A percentile compares a stretch with the other conserved stretches of the same genome.
These are phyloP conservation scores for Remersonia thermophila DNA, from an alignment of 2,329 filamentous ascomycete species.

Conservation along the genomic window DNA sequence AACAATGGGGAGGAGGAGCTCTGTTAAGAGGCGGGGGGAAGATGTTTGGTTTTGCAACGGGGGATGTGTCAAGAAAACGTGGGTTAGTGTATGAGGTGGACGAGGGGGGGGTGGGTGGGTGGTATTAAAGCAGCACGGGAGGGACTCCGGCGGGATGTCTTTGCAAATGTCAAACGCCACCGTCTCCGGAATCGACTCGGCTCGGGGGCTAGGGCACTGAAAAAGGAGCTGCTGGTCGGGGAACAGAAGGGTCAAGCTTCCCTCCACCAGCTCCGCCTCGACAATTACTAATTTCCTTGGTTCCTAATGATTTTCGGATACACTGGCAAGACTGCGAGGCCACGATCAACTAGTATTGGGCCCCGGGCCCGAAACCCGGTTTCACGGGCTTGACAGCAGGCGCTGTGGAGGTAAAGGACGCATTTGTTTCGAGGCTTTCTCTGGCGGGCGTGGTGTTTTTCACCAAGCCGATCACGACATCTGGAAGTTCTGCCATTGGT, in stretches of 20 bases:
- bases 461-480: conserved; percentile 18
- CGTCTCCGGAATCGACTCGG: conserved; percentile 6
- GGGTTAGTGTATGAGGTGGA: conserved; percentile 2
- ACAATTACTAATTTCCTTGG: conserved; percentile 12
- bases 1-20: not conserved
- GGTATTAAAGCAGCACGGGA: conserved; percentile 9
- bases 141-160: conserved; percentile 5
- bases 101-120: conserved; percentile 6
- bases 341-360: conserved; percentile 9
- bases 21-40: not conserved
- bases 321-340: conserved; percentile 1
- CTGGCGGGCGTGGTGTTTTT: conserved; percentile 18
- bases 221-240: conserved; percentile 7
- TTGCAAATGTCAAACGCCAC: conserved; percentile 4
- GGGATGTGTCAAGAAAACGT: conserved; percentile 5
- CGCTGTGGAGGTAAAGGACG: conserved; percentile 11
- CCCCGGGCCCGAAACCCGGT: conserved; percentile 5
- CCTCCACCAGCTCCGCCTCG: conserved; percentile 1
- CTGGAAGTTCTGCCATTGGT: conserved; percentile 15
- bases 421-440: conserved; percentile 10
- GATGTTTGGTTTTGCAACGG: conserved; percentile 1
- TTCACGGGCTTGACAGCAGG: conserved; percentile 6
- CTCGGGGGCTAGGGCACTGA: conserved; percentile 4
- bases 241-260: conserved; percentile 1
- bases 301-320: conserved; percentile 8